Base-by-base conservation (phyloP, 169 alveolate genomes). In the Plasmodium yoelii region DNA sequence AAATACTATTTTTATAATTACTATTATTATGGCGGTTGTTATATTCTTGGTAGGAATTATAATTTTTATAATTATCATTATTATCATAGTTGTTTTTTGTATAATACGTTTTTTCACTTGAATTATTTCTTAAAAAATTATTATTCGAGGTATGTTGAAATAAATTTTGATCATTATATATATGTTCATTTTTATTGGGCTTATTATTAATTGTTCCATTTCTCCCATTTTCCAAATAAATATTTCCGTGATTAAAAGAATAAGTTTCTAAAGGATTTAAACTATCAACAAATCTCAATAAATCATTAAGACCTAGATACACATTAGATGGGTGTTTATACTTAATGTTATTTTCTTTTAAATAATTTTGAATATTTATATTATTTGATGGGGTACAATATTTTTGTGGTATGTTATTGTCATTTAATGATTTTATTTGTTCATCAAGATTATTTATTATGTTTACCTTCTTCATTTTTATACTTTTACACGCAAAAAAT, bases 401-500 rank as follows among this genome's bases (percentile, higher is more conserved):
- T 68, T 69, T 82, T 28, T 56, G 56, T 18, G 90, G 90, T 68
- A 82, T 68, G 63, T 82, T 82, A 47, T 82, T 67, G 47, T 82
- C 84, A 7, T 68, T 61, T 82, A 82, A 55, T 34, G 90, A 82
- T 57, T 68, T 82, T 69, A 65, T 49, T 46, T 82, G 90, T 13
- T 82, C 82, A 15, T 82, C 86, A 19, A 67, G 53, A 61, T 82
- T 82, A 57, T 82, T 82, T 56, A 55, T 82, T 63, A 82, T 65
- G 24, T 77, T 82, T 19, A 22, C 46, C 47, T 56, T 65, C 26
- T 57, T 75, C 75, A 28, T 77, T 77, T 77, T 77, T 5, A 15
- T 9, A 12, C 59, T 15, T 15, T 15, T 15, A 0, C 59, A 2
- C 18, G 2, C n/a, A 51, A 51, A 7, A 47, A 22, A 0, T 0